A percentile compares a stretch with the other conserved stretches of the same genome.
phyloP scores from a whole-genome alignment of 495 filamentous ascomycete species.

The Corynascus novoguineensis region DNA sequence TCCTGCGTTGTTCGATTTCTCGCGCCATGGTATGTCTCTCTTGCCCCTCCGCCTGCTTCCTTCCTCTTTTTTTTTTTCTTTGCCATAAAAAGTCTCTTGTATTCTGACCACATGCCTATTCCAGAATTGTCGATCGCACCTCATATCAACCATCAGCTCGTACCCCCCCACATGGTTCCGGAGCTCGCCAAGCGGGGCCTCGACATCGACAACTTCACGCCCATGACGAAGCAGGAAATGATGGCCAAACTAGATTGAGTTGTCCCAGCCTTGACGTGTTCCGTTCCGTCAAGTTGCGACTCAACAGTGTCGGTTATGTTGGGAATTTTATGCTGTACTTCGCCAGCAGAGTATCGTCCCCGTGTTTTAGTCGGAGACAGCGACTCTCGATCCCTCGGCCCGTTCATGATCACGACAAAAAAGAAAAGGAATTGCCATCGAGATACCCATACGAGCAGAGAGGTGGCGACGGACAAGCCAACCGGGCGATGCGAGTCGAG shows the following conservation, averaged over 20 bases:
- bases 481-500: conserved; percentile 15
- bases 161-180: conserved; percentile 74
- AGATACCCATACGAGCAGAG: conserved; percentile 21
- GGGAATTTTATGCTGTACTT: conserved; percentile 26
- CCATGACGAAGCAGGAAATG: conserved; percentile 90
- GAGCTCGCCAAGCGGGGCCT: conserved; percentile 70
- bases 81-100: neutral
- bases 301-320: conserved; percentile 15
- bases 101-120: conserved; percentile 4
- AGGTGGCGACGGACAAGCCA: conserved; percentile 10
- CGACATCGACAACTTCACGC: conserved; percentile 90
- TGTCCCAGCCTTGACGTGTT: conserved; percentile 10
- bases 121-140: conserved; percentile 93
- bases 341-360: conserved; percentile 24
- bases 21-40: conserved; percentile 70
- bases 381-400: conserved; percentile 23
- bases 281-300: conserved; percentile 16
- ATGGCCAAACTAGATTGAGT: conserved; percentile 92
- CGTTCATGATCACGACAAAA: conserved; percentile 27
- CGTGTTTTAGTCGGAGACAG: conserved; percentile 23
- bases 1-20: conserved; percentile 87
- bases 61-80: neutral
- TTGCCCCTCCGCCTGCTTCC: too few species aligned
- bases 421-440: conserved; percentile 17
- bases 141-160: conserved; percentile 76